Conservation (phyloP, 202 grass and related monocot genomes). For the Carex arenaria region DNA sequence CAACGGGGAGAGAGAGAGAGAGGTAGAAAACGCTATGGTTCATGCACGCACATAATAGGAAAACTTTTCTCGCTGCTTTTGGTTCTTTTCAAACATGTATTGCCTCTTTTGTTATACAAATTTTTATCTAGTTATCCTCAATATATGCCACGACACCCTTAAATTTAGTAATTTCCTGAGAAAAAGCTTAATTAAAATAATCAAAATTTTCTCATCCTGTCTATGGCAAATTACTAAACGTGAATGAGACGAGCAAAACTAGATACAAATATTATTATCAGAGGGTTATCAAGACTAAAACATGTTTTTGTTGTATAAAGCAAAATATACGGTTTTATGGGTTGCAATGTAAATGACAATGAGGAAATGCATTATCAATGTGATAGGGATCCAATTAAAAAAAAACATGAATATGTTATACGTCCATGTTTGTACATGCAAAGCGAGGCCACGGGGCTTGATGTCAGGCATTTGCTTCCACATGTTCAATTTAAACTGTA, state of each 20-base stretch:
- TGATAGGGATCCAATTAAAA: background rate
- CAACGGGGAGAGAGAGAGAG: background rate
- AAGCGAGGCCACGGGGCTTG: background rate
- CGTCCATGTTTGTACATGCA: constrained; percentile 13
- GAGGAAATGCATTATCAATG: constrained; percentile 1
- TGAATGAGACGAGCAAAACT: background rate
- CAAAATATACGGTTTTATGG: background rate
- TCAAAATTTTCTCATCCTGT: background rate
- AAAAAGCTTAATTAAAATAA: background rate
- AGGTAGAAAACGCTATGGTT: background rate
- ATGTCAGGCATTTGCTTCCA: constrained; percentile 6
- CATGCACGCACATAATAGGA: constrained; percentile 35
- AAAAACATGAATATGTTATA: background rate
- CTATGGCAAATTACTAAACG: background rate
- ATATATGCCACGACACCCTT: background rate
- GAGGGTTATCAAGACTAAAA: background rate
- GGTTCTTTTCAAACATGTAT: constrained; percentile 10
- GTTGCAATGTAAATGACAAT: constrained; percentile 15
- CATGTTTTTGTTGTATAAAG: background rate
- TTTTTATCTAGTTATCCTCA: constrained; percentile 1
- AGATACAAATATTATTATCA: background rate
- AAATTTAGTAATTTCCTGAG: constrained; percentile 5
- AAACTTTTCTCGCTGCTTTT: constrained; percentile 30
- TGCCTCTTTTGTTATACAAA: constrained; percentile 6
- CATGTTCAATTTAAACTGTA: background rate